phyloP scores from a whole-genome alignment of 345 rosid species.

The Rhizophora mangle region DNA sequence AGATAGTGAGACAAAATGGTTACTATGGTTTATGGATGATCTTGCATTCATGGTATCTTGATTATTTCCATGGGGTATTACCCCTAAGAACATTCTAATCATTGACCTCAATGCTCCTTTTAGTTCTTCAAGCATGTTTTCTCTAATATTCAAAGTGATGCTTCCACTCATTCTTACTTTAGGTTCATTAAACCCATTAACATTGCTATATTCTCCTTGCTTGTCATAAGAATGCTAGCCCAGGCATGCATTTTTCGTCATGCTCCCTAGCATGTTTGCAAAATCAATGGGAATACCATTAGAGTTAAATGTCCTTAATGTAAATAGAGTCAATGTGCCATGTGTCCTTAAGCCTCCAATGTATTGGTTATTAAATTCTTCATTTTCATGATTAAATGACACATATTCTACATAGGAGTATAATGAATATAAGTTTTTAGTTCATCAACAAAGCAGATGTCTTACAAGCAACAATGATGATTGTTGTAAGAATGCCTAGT shows the following conservation, averaged over 20 bases:
- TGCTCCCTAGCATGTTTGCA: slow-evolving; percentile 38
- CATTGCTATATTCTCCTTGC: slow-evolving; percentile 28
- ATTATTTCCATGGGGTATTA: slow-evolving; percentile 38
- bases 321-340: slow-evolving; percentile 24
- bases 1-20: background rate
- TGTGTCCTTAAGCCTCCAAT: slow-evolving; percentile 28
- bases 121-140: slow-evolving; percentile 47
- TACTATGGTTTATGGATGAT: slow-evolving; percentile 21
- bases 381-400: slow-evolving; percentile 25
- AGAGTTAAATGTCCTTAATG: slow-evolving; percentile 33
- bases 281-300: slow-evolving; percentile 28
- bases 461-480: background rate
- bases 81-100: slow-evolving; percentile 70
- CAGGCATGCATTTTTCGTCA: slow-evolving; percentile 28
- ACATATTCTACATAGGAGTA: slow-evolving; percentile 17
- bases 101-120: slow-evolving; percentile 57
- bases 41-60: slow-evolving; percentile 40
- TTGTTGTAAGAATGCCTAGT: no score
- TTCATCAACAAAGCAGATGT: background rate
- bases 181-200: slow-evolving; percentile 29
- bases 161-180: slow-evolving; percentile 43
- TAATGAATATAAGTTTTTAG: background rate
- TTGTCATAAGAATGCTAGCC: slow-evolving; percentile 35
- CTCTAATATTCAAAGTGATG: slow-evolving; percentile 38
- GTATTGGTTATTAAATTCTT: slow-evolving; percentile 30